Percentiles rank a stretch among this genome's conserved stretches.
Conservation (phyloP, 768 basidiomycete genomes). For the Cystobasidium onofrii region DNA sequence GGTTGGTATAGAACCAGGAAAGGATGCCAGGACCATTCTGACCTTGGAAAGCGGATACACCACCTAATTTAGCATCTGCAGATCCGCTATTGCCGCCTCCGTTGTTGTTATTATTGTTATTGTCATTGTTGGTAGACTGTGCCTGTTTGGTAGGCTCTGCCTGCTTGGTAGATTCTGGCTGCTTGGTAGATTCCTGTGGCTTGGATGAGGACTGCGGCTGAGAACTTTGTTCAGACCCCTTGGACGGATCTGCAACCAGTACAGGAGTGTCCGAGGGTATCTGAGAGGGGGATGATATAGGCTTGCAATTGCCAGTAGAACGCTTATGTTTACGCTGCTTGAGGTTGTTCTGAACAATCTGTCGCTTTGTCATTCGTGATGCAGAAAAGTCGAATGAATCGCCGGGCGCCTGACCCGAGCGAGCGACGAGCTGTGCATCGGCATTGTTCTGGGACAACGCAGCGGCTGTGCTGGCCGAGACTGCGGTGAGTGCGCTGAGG, state of each 20-base stretch:
- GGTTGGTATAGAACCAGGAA: slow-evolving; percentile 38
- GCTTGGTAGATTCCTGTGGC: neutral
- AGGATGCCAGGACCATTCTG: slow-evolving; percentile 22
- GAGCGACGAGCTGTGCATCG: neutral
- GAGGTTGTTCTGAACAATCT: neutral
- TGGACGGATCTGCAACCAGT: neutral
- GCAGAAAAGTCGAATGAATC: neutral
- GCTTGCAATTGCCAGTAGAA: neutral
- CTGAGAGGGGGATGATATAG: neutral
- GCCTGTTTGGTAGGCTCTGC: neutral
- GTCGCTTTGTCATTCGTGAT: neutral
- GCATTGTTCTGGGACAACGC: neutral
- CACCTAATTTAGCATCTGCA: slow-evolving; percentile 10
- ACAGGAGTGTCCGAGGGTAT: neutral
- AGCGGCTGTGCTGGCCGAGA: neutral
- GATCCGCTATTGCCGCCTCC: no score
- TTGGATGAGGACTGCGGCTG: no score
- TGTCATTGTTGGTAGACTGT: neutral
- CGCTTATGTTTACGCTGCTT: neutral
- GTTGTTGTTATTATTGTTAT: neutral
- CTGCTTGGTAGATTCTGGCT: neutral
- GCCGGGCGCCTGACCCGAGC: neutral
- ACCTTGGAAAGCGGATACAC: slow-evolving; percentile 8
- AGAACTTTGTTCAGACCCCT: neutral
- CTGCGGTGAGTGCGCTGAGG: neutral